Conservation (phyloP, 164 flowering plant species). For the grape (Vitis vinifera) region DNA sequence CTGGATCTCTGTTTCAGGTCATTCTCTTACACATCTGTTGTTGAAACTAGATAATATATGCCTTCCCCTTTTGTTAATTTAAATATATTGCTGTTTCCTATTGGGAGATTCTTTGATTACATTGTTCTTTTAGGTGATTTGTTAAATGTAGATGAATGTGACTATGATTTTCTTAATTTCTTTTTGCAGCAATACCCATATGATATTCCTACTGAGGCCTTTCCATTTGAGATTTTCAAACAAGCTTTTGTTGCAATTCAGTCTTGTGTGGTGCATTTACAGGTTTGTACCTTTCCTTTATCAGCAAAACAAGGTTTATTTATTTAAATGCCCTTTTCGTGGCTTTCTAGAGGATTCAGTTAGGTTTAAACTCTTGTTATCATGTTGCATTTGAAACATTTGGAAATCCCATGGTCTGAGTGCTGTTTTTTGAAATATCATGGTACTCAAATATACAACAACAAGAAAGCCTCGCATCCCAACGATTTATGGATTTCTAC, state of each 20-base stretch:
- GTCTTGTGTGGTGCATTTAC: constrained; percentile 99
- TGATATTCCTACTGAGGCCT: constrained; percentile 98
- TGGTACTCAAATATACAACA: not conserved
- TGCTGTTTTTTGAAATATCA: not conserved
- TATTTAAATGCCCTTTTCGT: not conserved
- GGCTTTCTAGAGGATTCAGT: not conserved
- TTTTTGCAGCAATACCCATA: constrained; percentile 94
- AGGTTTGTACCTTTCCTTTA: constrained; percentile 43
- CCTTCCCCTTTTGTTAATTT: not conserved
- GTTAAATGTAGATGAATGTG: no score
- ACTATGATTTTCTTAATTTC: not conserved
- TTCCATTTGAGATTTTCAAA: constrained; percentile 93
- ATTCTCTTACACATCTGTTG: constrained; percentile 1
- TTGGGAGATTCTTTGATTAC: no score
- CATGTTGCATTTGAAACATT: not conserved
- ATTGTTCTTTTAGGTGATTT: no score
- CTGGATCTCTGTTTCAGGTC: constrained; percentile 98
- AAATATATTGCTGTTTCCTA: not conserved
- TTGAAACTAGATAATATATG: not conserved
- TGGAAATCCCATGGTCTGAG: not conserved
- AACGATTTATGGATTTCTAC: no score
- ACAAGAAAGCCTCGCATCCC: no score
- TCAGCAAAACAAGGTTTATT: not conserved
- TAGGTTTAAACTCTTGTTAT: not conserved
- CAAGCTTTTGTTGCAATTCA: constrained; percentile 99